These are phyloP conservation scores for Coemansia sp. DNA, from an alignment of 192 early-diverging fungal genomes.

Conservation along the genomic window DNA sequence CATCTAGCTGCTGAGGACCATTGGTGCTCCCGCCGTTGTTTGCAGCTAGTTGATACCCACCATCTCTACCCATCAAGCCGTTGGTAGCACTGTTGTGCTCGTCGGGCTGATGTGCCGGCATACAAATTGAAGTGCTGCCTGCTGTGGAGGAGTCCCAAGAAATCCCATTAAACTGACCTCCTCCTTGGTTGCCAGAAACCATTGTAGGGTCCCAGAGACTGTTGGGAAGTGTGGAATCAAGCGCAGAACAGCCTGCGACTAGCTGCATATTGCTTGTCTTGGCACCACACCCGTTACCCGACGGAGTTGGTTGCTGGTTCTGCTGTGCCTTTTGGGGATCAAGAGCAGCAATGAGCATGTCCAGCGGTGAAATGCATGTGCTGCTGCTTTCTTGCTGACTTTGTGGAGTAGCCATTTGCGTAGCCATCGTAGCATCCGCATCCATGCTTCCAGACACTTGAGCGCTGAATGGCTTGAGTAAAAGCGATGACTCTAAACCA, in stretches of 20 bases:
- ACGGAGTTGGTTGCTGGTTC: slow-evolving; percentile 3
- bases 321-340: slow-evolving; percentile 26
- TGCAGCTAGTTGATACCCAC: slow-evolving; percentile 27
- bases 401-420: slow-evolving; percentile 34
- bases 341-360: slow-evolving; percentile 47
- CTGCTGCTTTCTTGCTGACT: slow-evolving; percentile 22
- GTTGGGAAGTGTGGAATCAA: background rate
- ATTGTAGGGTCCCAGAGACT: background rate
- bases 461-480: slow-evolving; percentile 33
- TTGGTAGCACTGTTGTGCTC: too few species aligned
- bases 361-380: slow-evolving; percentile 30
- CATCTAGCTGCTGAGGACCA: background rate
- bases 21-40: background rate
- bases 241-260: background rate
- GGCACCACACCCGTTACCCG: too few species aligned
- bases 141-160: too few species aligned
- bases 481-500: slow-evolving; percentile 32
- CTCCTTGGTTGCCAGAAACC: background rate
- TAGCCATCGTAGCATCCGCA: background rate
- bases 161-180: background rate
- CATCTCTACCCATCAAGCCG: too few species aligned
- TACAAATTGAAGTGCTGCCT: too few species aligned
- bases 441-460: background rate
- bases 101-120: slow-evolving; percentile 1
- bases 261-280: background rate